These are phyloP conservation scores for Hypericum androsaemum DNA, from an alignment of 345 rosid genomes.

Conservation along the genomic window DNA sequence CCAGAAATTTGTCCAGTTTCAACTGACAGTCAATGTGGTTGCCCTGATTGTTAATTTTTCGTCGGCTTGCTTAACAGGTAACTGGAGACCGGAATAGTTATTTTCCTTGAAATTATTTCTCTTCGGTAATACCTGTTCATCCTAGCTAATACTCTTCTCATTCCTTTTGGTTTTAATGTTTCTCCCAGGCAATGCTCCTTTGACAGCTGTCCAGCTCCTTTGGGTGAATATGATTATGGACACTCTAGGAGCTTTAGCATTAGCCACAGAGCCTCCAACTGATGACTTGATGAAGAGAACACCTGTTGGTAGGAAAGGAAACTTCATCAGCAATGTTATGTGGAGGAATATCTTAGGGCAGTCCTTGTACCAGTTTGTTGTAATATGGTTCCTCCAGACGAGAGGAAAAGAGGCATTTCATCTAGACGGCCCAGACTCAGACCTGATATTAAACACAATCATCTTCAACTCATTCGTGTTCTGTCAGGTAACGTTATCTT, in stretches of 20 bases:
- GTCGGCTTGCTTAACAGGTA: conserved; percentile 87
- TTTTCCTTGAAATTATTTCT: conserved; percentile 7
- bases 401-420: conserved; percentile 18
- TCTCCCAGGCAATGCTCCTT: conserved; percentile 32
- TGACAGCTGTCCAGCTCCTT: conserved; percentile 28
- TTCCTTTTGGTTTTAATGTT: conserved; percentile 8
- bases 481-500: conserved; percentile 41
- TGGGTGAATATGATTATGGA: conserved; percentile 32
- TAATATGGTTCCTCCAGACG: conserved; percentile 27
- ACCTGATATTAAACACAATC: conserved; percentile 39
- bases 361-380: conserved; percentile 45
- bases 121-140: neutral
- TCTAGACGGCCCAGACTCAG: conserved; percentile 35
- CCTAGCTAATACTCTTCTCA: neutral
- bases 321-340: conserved; percentile 83
- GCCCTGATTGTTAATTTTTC: conserved; percentile 29
- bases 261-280: conserved; percentile 25
- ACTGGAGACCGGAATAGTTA: conserved; percentile 10
- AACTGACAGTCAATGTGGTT: conserved; percentile 25
- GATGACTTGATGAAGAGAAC: conserved; percentile 26
- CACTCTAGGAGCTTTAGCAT: conserved; percentile 24
- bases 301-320: conserved; percentile 33
- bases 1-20: conserved; percentile 28
- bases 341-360: conserved; percentile 96
- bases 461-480: conserved; percentile 25